Evolutionary conservation across 2,329 filamentous ascomycete species (phyloP), one percentile per base, ranked within the genome.

Genomic region (Furcasterigmium sp.): DNA sequence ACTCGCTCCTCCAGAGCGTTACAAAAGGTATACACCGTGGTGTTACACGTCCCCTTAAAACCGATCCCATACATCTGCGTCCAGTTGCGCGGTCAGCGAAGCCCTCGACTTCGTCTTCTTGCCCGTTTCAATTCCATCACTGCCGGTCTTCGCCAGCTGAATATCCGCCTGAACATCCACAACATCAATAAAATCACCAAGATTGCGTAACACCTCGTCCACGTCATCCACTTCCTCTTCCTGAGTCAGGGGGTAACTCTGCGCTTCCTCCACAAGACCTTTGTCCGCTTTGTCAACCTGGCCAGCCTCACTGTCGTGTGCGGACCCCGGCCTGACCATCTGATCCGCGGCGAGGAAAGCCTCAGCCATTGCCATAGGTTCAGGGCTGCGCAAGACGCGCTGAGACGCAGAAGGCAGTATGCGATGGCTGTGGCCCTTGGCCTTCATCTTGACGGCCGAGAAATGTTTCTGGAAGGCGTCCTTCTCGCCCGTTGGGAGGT

Each of bases 391-490:
- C 11, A 56, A 57, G 10, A 45, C 56, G 46, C 63, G 64, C 47
- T 75, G 70, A 5, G 68, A 73, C 11, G 57, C 61, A 15, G 63
- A 66, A 5, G 68, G 70, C 3, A 73, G 52, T 2, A 74, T 52
- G 13, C 56, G 58, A 39, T 56, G 53, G n/a, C 53, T 56, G 18
- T 55, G 51, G 5, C 51, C 50, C 32, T 56, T 58, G 41, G 56
- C 53, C 15, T 63, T 63, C 18, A 55, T 60, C n/a, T 62, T 66
- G 30, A 75, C 60, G 1, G 62, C 63, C 21, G 64, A 61, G 48
- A 78, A 78, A 50, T 77, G 73, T n/a, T 64, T 64, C 15, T 55
- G 59, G 39, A 75, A 78, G 39, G 60, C 65, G 25, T 61, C 53
- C 40, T 63, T 60, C 8, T 60, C 56, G 3, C 56, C 60, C 2